These are phyloP conservation scores for Xylaria digitata DNA, from an alignment of 2,329 filamentous ascomycete species.

Conservation along the genomic window DNA sequence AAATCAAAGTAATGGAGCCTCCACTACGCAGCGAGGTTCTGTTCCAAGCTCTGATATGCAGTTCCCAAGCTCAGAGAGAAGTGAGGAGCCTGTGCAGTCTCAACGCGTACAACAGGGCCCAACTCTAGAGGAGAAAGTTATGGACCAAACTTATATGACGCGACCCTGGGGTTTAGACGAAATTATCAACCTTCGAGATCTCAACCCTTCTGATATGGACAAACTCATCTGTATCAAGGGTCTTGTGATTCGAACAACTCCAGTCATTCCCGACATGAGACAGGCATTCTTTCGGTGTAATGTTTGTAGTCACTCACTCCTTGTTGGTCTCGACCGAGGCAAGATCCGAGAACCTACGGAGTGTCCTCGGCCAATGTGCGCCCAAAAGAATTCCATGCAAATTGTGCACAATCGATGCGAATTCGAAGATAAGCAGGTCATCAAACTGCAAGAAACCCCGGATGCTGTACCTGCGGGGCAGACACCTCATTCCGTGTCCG, in stretches of 20 bases:
- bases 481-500: constrained; percentile 95
- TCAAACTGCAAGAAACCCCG: constrained; percentile 97
- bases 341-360: constrained; percentile 94
- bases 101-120: constrained; percentile 59
- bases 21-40: constrained; percentile 67
- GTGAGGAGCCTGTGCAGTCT: constrained; percentile 60
- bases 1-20: constrained; percentile 49
- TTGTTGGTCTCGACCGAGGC: constrained; percentile 91
- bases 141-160: constrained; percentile 83
- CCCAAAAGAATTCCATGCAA: constrained; percentile 94
- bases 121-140: constrained; percentile 82
- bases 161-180: constrained; percentile 89
- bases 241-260: constrained; percentile 92
- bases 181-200: constrained; percentile 89
- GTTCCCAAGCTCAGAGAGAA: constrained; percentile 82
- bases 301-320: constrained; percentile 89
- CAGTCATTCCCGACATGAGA: constrained; percentile 99
- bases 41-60: constrained; percentile 78
- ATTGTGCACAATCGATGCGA: constrained; percentile 95
- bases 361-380: constrained; percentile 85
- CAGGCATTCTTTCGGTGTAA: constrained; percentile 98
- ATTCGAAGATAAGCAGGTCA: constrained; percentile 98
- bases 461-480: constrained; percentile 95
- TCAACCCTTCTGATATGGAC: constrained; percentile 96
- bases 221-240: constrained; percentile 95